These are phyloP conservation scores for Emmonsiellopsis sp. DNA, from an alignment of 2,329 filamentous ascomycete genomes.

Conservation along the genomic window DNA sequence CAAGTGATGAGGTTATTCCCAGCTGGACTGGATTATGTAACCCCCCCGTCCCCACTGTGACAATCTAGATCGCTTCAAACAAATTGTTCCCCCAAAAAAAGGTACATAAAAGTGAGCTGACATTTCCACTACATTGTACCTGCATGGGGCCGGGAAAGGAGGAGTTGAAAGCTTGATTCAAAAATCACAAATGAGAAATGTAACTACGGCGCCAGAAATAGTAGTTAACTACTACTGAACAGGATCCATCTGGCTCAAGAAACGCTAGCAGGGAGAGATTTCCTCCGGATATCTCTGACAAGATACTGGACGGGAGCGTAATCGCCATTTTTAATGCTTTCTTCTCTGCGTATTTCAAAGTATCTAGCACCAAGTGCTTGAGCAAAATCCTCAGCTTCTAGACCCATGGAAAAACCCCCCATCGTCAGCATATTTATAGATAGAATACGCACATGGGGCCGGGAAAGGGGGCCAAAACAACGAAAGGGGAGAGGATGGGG, in stretches of 20 bases:
- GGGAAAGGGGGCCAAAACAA: neutral
- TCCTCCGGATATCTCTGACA: neutral
- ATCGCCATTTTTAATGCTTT: neutral
- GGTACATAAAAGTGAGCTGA: too few species aligned
- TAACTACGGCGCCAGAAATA: neutral
- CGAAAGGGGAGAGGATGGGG: too few species aligned
- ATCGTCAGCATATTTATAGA: neutral
- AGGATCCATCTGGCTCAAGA: neutral
- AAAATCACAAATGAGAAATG: neutral
- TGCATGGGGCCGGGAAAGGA: too few species aligned
- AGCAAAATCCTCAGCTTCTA: constrained; percentile 2
- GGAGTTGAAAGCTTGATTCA: neutral
- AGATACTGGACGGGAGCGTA: neutral
- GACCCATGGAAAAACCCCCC: neutral
- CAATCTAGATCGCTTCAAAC: too few species aligned
- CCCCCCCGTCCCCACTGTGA: too few species aligned
- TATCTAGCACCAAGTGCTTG: neutral
- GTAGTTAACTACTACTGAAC: neutral
- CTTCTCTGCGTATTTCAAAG: neutral
- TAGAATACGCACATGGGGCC: neutral
- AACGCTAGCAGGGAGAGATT: neutral
- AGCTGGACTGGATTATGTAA: too few species aligned
- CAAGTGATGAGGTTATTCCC: too few species aligned
- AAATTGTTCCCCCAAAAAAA: too few species aligned
- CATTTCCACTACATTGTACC: too few species aligned